Conservation (phyloP, 371 early-diverging fungal genomes). For the Apophysomyces variabilis region DNA sequence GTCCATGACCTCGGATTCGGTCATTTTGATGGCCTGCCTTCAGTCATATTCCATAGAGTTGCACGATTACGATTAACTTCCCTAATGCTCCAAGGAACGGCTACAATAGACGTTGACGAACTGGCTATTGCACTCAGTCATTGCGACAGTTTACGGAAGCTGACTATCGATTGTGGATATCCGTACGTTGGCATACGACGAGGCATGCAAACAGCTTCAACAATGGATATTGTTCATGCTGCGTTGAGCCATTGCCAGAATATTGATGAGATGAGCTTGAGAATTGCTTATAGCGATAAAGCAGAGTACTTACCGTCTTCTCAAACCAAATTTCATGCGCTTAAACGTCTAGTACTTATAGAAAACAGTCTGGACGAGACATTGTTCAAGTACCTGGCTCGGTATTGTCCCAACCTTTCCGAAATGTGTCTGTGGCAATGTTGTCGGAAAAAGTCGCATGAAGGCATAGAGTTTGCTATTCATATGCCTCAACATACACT, state of each 20-base stretch:
- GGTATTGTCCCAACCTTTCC: neutral
- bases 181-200: neutral
- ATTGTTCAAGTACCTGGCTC: neutral
- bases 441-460: neutral
- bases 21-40: conserved; percentile 3
- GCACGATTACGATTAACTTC: neutral
- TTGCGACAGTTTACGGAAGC: neutral
- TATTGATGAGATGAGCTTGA: neutral
- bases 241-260: neutral
- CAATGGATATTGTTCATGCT: neutral
- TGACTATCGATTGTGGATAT: conserved; percentile 2
- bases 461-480: neutral
- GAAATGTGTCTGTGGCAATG: conserved; percentile 1
- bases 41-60: neutral
- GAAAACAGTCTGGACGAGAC: neutral
- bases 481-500: conserved; percentile 1
- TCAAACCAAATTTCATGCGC: neutral
- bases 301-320: neutral
- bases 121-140: neutral
- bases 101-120: neutral
- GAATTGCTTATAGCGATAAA: neutral
- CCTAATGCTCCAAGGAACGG: neutral
- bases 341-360: neutral
- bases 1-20: neutral
- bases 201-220: neutral